Percentiles rank a stretch among this genome's conserved stretches.
phyloP scores from a whole-genome alignment of 169 alveolate species.

The Neospora caninum region DNA sequence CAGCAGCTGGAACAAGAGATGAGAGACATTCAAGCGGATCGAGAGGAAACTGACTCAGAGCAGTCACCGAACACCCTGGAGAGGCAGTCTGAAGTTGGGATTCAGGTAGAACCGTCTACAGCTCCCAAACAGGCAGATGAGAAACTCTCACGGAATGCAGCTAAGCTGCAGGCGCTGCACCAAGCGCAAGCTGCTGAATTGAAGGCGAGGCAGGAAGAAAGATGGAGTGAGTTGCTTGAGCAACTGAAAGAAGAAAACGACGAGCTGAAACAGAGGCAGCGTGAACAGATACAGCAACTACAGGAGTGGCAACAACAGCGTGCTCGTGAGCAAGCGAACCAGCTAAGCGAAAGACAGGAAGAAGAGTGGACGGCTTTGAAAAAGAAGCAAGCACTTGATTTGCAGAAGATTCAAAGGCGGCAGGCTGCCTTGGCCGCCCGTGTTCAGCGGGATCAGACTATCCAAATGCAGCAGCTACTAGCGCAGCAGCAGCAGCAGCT shows the following conservation, averaged over 20 bases:
- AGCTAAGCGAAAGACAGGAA: background rate
- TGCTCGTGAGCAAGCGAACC: background rate
- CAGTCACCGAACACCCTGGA: background rate
- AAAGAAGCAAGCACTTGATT: background rate
- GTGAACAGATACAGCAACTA: background rate
- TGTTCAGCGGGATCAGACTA: background rate
- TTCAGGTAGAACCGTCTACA: background rate
- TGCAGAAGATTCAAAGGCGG: background rate
- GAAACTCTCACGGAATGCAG: background rate
- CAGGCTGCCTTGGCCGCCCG: background rate
- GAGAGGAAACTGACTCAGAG: background rate
- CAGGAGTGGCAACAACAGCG: background rate
- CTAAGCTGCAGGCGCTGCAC: background rate
- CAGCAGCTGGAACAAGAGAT: slow-evolving; percentile 17
- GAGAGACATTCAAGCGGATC: background rate
- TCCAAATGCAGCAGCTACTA: background rate
- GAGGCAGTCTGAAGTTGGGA: background rate
- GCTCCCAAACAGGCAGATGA: background rate
- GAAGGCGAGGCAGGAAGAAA: background rate
- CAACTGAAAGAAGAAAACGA: background rate
- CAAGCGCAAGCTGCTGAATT: background rate
- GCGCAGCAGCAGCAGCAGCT: background rate
- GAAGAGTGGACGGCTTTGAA: background rate
- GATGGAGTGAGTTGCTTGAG: background rate
- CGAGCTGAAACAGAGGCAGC: background rate